Percentiles rank a stretch among this genome's conserved stretches.
Evolutionary conservation across 345 rosid species (phyloP).

Genomic region (Physaria fendleri): DNA sequence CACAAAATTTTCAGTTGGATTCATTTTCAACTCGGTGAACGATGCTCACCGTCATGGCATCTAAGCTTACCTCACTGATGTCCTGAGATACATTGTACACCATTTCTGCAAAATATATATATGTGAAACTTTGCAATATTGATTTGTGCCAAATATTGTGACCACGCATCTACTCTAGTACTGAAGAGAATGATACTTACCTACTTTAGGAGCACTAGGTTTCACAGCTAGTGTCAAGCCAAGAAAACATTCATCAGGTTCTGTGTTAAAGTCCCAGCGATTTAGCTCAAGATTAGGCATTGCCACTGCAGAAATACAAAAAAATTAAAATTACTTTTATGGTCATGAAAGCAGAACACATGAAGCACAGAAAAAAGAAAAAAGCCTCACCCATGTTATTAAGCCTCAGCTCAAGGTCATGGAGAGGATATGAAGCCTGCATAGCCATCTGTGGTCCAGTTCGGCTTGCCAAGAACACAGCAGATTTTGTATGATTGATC

Average conservation of each 20-base stretch:
- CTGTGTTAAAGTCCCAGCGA: conserved; percentile 90
- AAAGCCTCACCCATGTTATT: conserved; percentile 66
- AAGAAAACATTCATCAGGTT: conserved; percentile 85
- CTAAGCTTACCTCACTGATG: too few species aligned
- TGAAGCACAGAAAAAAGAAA: too few species aligned
- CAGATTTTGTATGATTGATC: conserved; percentile 92
- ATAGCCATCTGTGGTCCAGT: conserved; percentile 60
- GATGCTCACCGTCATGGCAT: too few species aligned
- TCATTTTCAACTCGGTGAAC: too few species aligned
- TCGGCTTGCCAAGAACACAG: conserved; percentile 71
- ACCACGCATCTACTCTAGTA: too few species aligned
- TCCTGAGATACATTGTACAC: too few species aligned
- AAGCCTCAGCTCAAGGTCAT: conserved; percentile 70
- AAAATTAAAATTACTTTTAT: too few species aligned
- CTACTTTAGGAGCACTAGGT: conserved; percentile 68
- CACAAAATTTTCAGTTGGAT: conserved; percentile 2
- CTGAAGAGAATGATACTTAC: conserved; percentile 31
- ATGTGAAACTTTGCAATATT: too few species aligned
- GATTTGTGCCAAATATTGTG: too few species aligned
- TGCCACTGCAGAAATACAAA: too few species aligned
- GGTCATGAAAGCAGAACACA: too few species aligned
- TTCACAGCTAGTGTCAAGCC: conserved; percentile 86
- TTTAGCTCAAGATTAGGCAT: conserved; percentile 91
- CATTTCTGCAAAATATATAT: too few species aligned
- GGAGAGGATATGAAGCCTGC: conserved; percentile 58